Evolutionary conservation across 2,329 filamentous ascomycete species (phyloP).

Genomic region (Calonectria crousiana): DNA sequence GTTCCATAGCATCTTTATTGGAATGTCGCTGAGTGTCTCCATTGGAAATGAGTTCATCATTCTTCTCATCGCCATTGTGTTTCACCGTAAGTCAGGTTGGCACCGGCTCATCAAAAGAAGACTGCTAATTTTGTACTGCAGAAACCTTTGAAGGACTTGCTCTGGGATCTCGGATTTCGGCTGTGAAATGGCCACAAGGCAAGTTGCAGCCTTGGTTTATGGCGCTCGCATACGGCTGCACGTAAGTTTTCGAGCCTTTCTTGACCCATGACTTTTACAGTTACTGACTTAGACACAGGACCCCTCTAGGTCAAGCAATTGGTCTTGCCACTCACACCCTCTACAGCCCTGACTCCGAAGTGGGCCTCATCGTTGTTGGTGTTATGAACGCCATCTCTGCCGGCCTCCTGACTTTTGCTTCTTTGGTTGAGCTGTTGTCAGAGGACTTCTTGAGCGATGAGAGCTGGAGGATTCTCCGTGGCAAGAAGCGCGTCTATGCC

Average conservation of each 20-base stretch:
- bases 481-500: conserved; percentile 65
- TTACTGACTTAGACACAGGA: conserved; percentile 56
- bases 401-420: conserved; percentile 78
- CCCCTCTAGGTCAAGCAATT: conserved; percentile 80
- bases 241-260: conserved; percentile 48
- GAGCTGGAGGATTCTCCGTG: conserved; percentile 69
- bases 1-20: conserved; percentile 78
- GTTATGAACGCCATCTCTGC: conserved; percentile 81
- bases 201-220: conserved; percentile 67
- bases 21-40: conserved; percentile 84
- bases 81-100: conserved; percentile 67
- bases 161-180: conserved; percentile 73
- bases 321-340: conserved; percentile 77
- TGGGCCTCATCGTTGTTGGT: conserved; percentile 77
- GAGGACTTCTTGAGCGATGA: conserved; percentile 78
- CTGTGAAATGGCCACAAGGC: conserved; percentile 57
- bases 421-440: conserved; percentile 77
- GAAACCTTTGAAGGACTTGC: conserved; percentile 69
- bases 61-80: conserved; percentile 82
- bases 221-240: conserved; percentile 69
- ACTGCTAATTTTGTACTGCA: conserved; percentile 32
- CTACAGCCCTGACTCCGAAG: conserved; percentile 75
- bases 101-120: accelerated
- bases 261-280: background rate
- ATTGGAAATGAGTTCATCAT: conserved; percentile 82